These are phyloP conservation scores for Grammothele lineata DNA, from an alignment of 768 basidiomycete genomes.

Conservation along the genomic window DNA sequence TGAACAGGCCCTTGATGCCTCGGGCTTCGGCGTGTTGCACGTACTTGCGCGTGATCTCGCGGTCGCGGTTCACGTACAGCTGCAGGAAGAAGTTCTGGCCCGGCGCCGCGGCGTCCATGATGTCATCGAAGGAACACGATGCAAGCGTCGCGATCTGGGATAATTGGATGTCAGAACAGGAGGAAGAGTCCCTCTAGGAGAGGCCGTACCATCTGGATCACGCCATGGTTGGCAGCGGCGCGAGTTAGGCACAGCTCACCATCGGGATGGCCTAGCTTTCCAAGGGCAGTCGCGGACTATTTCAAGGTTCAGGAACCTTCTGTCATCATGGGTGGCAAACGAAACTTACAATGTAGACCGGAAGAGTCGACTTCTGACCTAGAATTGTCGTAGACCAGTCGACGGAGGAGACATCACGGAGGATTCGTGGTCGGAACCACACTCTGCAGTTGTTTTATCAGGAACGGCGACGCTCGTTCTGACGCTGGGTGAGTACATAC, in stretches of 20 bases:
- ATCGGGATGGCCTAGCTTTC: constrained; percentile 94
- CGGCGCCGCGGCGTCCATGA: constrained; percentile 76
- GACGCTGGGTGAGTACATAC: constrained; percentile 32
- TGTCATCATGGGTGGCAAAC: constrained; percentile 67
- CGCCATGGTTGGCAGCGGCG: constrained; percentile 74
- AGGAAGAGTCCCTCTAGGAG: no score
- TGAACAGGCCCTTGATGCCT: constrained; percentile 91
- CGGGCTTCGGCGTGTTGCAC: constrained; percentile 88
- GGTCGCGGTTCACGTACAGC: constrained; percentile 91
- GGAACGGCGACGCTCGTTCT: no score
- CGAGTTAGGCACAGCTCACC: constrained; percentile 91
- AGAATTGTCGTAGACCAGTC: constrained; percentile 83
- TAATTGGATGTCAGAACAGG: no score
- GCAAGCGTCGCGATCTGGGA: constrained; percentile 91
- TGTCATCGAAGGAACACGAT: constrained; percentile 93
- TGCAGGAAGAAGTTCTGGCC: constrained; percentile 86
- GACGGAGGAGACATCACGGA: constrained; percentile 82
- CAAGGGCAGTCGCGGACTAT: constrained; percentile 84
- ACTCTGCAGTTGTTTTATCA: constrained; percentile 14
- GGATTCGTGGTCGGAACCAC: constrained; percentile 33
- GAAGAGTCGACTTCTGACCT: constrained; percentile 70
- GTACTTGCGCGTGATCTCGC: constrained; percentile 76
- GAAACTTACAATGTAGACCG: constrained; percentile 76
- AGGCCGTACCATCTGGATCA: constrained; percentile 64
- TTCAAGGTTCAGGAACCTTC: constrained; percentile 83